Evolutionary conservation across 345 rosid genomes (phyloP).

Genomic region (Lepidium didymum): DNA sequence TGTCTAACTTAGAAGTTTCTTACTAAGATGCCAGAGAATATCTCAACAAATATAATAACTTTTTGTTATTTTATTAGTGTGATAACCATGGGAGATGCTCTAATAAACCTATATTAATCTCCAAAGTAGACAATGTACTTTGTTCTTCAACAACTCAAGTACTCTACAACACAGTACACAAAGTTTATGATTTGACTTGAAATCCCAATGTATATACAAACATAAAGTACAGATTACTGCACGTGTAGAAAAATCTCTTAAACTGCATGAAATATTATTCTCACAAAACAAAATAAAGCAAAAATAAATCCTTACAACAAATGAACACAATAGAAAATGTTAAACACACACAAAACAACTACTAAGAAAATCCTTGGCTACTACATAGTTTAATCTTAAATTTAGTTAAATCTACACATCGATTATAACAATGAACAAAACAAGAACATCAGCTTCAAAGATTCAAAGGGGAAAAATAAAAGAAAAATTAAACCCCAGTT

Average conservation of each 20-base stretch:
- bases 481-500: neutral
- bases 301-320: neutral
- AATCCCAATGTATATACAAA: neutral
- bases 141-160: too few species aligned
- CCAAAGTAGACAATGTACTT: too few species aligned
- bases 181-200: neutral
- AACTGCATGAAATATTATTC: conserved; percentile 12
- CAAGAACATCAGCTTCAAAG: neutral
- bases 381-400: conserved; percentile 1
- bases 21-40: too few species aligned
- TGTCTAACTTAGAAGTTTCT: too few species aligned
- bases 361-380: neutral
- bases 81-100: too few species aligned
- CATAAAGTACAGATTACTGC: neutral
- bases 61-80: too few species aligned
- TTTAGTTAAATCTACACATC: neutral
- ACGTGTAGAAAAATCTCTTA: conserved; percentile 17
- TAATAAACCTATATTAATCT: too few species aligned
- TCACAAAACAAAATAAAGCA: neutral
- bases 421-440: neutral
- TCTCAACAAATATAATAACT: too few species aligned
- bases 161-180: too few species aligned
- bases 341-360: neutral
- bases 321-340: neutral
- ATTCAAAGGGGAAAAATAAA: neutral